Evolutionary conservation across 2,329 filamentous ascomycete species (phyloP).

Genomic region (Cercospora sesami): DNA sequence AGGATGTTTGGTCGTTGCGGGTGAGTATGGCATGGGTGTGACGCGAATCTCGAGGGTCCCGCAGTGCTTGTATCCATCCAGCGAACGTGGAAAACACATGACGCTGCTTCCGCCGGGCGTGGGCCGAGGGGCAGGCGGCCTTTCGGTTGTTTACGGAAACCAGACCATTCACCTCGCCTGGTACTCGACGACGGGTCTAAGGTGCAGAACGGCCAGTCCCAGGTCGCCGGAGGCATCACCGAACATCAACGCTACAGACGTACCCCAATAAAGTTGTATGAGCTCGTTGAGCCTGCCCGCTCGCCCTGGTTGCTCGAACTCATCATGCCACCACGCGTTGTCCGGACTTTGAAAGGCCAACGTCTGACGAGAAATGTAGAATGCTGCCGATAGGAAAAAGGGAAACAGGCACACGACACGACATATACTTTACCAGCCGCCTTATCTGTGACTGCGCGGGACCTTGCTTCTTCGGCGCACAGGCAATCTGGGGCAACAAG

Average conservation of each 20-base stretch:
- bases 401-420: background rate
- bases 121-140: background rate
- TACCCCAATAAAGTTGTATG: constrained; percentile 1
- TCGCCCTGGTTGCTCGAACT: background rate
- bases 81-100: constrained; percentile 5
- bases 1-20: background rate
- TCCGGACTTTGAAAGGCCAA: background rate
- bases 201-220: background rate
- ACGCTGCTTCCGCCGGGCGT: background rate
- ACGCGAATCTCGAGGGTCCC: background rate
- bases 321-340: background rate
- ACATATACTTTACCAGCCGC: background rate
- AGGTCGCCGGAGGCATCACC: background rate
- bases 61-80: background rate
- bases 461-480: background rate
- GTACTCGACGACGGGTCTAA: background rate
- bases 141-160: background rate
- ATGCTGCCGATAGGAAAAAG: background rate
- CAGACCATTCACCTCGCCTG: constrained; percentile 2
- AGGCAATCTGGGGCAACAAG: background rate
- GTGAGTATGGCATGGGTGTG: background rate
- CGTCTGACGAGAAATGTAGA: background rate
- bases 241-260: background rate
- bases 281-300: background rate
- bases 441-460: background rate